Evolutionary conservation across 2,329 filamentous ascomycete species (phyloP).

Genomic region (Sphaerulina populicola): DNA sequence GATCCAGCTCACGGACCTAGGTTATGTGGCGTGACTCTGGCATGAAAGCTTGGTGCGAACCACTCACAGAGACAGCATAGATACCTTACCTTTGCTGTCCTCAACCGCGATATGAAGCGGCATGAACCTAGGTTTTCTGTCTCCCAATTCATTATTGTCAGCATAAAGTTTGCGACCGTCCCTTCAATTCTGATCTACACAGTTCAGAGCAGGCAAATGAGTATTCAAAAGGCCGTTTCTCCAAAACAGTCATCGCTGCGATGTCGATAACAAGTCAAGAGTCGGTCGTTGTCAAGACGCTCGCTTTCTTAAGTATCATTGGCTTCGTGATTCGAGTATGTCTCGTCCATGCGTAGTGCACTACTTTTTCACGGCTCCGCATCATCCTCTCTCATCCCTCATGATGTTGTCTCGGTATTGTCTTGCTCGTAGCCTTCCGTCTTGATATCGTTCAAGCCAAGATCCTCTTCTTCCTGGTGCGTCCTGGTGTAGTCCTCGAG

Average conservation of each 20-base stretch:
- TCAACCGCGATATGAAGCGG: no score
- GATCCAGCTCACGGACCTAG: neutral
- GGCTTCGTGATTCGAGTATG: neutral
- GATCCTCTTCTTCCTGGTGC: constrained; percentile 83
- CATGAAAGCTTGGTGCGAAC: no score
- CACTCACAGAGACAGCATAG: no score
- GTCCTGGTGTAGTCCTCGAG: constrained; percentile 79
- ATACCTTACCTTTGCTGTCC: no score
- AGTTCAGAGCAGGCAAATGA: no score
- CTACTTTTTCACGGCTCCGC: neutral
- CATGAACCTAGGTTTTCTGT: no score
- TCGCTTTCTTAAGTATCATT: neutral
- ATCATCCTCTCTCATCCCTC: neutral
- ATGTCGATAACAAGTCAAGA: neutral
- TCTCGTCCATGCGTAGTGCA: neutral
- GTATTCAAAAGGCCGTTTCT: neutral
- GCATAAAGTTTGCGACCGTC: no score
- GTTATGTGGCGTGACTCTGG: no score
- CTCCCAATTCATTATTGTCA: no score
- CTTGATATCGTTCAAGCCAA: constrained; percentile 89
- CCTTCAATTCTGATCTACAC: no score
- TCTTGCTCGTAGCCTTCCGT: constrained; percentile 66
- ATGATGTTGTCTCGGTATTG: constrained; percentile 11
- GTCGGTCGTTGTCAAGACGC: no score
- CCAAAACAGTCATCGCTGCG: neutral